A percentile compares a stretch with the other conserved stretches of the same genome.
phyloP scores from a whole-genome alignment of 1,284 basidiomycete genomes.

The Cutaneotrichosporon cavernicola region DNA sequence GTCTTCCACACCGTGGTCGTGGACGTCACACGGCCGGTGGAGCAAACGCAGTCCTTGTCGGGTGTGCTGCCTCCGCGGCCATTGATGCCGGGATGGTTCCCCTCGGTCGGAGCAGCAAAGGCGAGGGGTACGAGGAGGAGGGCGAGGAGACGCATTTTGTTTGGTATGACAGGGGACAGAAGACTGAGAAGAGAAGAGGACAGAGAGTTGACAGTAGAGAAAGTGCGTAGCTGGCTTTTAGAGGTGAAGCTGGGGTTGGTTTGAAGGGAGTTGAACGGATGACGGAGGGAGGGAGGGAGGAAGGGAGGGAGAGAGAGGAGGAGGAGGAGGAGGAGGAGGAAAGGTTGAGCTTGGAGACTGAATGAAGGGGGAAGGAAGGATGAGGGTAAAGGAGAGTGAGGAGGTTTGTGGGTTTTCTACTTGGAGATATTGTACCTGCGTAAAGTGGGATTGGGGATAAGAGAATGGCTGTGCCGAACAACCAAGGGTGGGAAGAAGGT shows the following conservation, averaged over 20 bases:
- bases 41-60: neutral
- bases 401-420: too few relatives aligned
- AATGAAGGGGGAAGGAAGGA: too few relatives aligned
- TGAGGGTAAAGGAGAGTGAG: too few relatives aligned
- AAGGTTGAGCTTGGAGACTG: too few relatives aligned
- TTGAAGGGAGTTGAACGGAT: neutral
- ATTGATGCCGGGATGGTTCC: neutral
- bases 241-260: neutral
- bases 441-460: too few relatives aligned
- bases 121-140: constrained; percentile 3
- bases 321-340: neutral
- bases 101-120: neutral
- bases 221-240: neutral
- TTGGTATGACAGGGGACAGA: neutral
- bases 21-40: neutral
- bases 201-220: neutral
- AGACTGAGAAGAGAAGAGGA: neutral
- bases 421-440: too few relatives aligned
- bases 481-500: too few relatives aligned
- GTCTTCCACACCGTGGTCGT: neutral
- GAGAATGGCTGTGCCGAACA: too few relatives aligned
- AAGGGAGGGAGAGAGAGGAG: neutral
- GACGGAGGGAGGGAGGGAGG: neutral
- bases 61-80: neutral
- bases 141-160: neutral